Base-by-base conservation (phyloP, 176 grass and related monocot genomes). In the Alopecurus myosuroides region DNA sequence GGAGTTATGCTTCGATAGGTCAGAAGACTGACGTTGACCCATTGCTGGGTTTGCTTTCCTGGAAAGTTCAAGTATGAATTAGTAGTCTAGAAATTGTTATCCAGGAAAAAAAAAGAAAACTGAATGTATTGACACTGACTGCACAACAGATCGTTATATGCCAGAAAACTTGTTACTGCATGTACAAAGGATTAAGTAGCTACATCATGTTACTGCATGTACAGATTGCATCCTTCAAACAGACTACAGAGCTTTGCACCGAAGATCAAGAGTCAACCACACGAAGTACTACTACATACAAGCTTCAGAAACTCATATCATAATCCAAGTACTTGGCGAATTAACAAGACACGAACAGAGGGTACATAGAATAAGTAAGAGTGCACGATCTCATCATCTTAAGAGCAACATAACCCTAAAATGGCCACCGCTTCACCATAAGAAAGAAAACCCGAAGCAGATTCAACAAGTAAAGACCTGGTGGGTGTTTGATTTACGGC, bases 1-100 rank as follows among this genome's bases (percentile, higher is more conserved):
- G 4, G 23, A 31, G 44, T 44, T 53, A 41, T 9, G 35, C 9
- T 45, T 81, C 1, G 33, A n/a, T 31, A 20, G 51, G 51, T 9
- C 7, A 33, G 23, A 3, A 80, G n/a, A 67, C 7, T 15, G 42
- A 45, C 70, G 30, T 11, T 37, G 46, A 66, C 78, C 85, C 78
- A 87, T 87, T 5, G 56, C 45, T 7, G 41, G 9, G 12, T 64
- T 87, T 55, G 33, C 19, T 87, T 81, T 50, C 34, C 45, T 67
- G 56, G 3, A 87, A 87, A 8, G 11, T 42, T 41, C 20, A 44
- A 55, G 19, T 66, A 39, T 76, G 34, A 87, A 67, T 45, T 30
- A 71, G 57, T 68, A 45, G 50, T 50, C 19, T n/a, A 74, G 26
- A 74, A 41, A 81, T 57, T 20, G 17, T 34, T 22, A 85, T 15